Base-by-base conservation (phyloP, 1,139 yeast species). In the Nakaseomyces glabratus region DNA sequence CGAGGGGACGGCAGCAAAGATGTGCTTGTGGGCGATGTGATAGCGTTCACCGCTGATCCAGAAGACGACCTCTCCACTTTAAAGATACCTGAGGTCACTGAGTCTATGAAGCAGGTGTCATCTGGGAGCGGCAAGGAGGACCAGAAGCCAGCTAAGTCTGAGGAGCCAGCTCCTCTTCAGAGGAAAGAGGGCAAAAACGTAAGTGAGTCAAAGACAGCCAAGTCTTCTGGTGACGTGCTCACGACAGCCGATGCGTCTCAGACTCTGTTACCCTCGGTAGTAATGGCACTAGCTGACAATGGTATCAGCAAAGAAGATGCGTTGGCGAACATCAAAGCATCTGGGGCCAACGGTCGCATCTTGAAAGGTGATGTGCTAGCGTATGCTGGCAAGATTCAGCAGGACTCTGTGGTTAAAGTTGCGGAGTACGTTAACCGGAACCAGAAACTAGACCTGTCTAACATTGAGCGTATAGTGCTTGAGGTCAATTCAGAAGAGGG, bases 331-430 rank as follows among this genome's bases (percentile, higher is more conserved):
- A 84, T 90, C 47, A 67, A 72, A 22, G 93, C 96, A 6, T 70
- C 95, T 1, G 98, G 97, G 10, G 93, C 94, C 23, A 69, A 76
- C 41, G 97, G 96, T 13, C 72, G 95, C 51, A 58, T 90, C 34
- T 67, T 86, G 46, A 82, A 82, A 63, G 97, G 97, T 43, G 98
- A 90, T 57, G 85, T 88, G 1, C 69, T 88, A 46, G 93, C 94
- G 1, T 76, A 73, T 54, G 57, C 88, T 38, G 96, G 97, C 18
- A 58, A 71, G 43, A 82, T 88, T 39, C 59, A 81, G 11, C 51
- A 63, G 33, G 74, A 70, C 6, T 62, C 76, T 9, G 73, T 78
- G 19, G 56, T 60, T 14, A 55, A 61, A 16, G 65, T 88, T 38
- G 65, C 82, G 7, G 61, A 71, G 28, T 77, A 66, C 52, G 61